These are phyloP conservation scores for Leucocoprinus birnbaumii DNA, from an alignment of 768 basidiomycete genomes.

Conservation along the genomic window DNA sequence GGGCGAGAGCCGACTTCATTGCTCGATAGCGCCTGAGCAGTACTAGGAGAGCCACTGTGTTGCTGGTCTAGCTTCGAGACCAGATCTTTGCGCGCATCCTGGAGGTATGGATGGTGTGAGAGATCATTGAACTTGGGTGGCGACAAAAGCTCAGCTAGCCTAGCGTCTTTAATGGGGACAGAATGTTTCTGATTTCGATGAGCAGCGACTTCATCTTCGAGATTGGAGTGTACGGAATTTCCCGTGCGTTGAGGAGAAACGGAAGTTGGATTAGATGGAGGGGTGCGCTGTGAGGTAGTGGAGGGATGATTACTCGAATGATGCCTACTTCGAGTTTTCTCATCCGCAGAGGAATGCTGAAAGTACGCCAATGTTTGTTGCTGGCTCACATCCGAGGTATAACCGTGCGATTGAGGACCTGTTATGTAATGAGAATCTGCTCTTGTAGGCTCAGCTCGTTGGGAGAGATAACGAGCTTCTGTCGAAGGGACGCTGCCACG, in stretches of 20 bases:
- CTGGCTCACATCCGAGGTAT: neutral
- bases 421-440: neutral
- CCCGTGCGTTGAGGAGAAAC: conserved; percentile 7
- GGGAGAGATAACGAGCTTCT: neutral
- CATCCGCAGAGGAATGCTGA: neutral
- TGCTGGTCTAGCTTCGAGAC: conserved; percentile 8
- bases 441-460: neutral
- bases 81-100: conserved; percentile 4
- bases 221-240: neutral
- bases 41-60: neutral
- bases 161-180: conserved; percentile 3
- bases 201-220: neutral
- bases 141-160: conserved; percentile 3
- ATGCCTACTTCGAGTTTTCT: neutral
- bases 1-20: neutral
- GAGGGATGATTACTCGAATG: neutral
- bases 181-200: neutral
- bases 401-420: neutral
- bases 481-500: neutral
- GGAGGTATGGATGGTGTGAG: conserved; percentile 2
- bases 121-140: conserved; percentile 3
- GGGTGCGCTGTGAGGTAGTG: neutral
- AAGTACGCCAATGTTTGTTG: neutral
- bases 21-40: neutral
- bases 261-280: neutral